These are phyloP conservation scores for Groenewaldozyma tartarivorans DNA, from an alignment of 805 yeast genomes.

Conservation along the genomic window DNA sequence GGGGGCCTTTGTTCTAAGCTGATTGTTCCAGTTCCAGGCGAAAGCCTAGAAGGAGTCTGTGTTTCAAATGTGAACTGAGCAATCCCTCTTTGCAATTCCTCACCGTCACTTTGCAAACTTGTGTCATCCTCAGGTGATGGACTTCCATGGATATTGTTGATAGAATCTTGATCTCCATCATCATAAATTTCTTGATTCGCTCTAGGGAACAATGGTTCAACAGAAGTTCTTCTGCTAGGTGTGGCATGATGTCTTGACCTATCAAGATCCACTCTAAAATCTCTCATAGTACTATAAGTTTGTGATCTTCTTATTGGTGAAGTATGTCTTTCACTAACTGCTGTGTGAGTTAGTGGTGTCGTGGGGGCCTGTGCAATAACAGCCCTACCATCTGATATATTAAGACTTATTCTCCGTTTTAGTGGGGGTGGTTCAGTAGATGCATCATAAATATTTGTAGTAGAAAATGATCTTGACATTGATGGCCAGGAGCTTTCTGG, in stretches of 20 bases:
- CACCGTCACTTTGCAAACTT: background rate
- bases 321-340: too few relatives aligned
- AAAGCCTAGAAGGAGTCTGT: background rate
- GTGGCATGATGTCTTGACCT: background rate
- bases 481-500: background rate
- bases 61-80: too few relatives aligned
- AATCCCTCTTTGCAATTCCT: too few relatives aligned
- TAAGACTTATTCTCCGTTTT: slow-evolving; percentile 10
- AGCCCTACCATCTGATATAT: slow-evolving; percentile 9
- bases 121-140: background rate
- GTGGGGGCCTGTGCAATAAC: slow-evolving; percentile 4
- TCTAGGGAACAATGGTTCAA: slow-evolving; percentile 15
- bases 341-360: too few relatives aligned
- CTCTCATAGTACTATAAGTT: background rate
- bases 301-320: background rate
- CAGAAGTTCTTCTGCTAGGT: slow-evolving; percentile 8
- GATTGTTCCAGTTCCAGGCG: background rate
- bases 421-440: slow-evolving; percentile 1
- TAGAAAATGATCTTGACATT: background rate
- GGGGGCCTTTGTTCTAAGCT: too few relatives aligned
- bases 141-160: background rate
- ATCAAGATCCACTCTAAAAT: too few relatives aligned
- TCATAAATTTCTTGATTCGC: slow-evolving; percentile 2
- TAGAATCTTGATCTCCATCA: background rate
- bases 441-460: background rate